Conservation (phyloP, 106 monocot genomes). For the Dioscorea dumetorum region DNA sequence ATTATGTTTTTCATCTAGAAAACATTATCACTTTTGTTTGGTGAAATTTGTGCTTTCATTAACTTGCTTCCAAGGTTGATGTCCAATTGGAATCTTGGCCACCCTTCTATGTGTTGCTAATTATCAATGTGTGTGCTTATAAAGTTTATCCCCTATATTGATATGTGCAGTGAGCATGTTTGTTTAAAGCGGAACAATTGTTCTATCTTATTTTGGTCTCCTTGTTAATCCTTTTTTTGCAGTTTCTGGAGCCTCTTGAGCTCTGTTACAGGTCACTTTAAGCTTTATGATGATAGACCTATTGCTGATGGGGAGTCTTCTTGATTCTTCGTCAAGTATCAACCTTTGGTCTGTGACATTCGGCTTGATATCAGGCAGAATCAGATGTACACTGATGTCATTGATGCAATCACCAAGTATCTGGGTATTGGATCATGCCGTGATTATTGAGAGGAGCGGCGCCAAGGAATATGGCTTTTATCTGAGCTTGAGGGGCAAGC, state of each 20-base stretch:
- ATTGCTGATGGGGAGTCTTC: conserved; percentile 93
- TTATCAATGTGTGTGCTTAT: no score
- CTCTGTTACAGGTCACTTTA: conserved; percentile 64
- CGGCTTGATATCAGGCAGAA: conserved; percentile 97
- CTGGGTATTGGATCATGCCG: conserved; percentile 91
- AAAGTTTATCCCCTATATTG: no score
- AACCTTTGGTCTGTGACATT: conserved; percentile 94
- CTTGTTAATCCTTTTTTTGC: conserved; percentile 7
- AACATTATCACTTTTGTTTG: no score
- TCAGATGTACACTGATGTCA: conserved; percentile 92
- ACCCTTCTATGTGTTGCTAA: no score
- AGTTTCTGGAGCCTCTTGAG: conserved; percentile 87
- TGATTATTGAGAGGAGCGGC: conserved; percentile 87
- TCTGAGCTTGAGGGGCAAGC: conserved; percentile 79
- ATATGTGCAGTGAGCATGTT: no score
- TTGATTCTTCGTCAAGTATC: conserved; percentile 76
- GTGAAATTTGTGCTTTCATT: no score
- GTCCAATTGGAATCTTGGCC: no score
- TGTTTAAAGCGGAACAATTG: no score
- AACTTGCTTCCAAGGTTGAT: no score
- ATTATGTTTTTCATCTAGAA: no score
- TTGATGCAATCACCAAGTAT: conserved; percentile 84
- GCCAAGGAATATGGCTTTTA: conserved; percentile 87
- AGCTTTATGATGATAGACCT: conserved; percentile 28
- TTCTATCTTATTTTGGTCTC: no score